Percentiles rank a stretch among this genome's conserved stretches.
Conservation (phyloP, 306 rosid species). For the Rosa multiflora region DNA sequence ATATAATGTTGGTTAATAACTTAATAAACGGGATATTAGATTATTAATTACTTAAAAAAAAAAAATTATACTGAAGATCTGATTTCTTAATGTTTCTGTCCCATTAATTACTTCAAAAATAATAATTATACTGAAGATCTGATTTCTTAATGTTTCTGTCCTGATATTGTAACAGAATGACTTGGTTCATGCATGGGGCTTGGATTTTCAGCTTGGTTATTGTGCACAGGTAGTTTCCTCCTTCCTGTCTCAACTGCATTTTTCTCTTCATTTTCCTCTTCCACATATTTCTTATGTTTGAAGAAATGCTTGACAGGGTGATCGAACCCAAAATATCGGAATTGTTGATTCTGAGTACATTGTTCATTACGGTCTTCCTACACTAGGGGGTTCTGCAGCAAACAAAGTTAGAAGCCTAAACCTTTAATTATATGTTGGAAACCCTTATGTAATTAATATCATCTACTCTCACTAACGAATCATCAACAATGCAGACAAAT, state of each 20-base stretch:
- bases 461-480: neutral
- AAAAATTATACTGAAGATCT: too few relatives aligned
- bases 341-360: constrained; percentile 52
- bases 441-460: neutral
- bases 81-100: neutral
- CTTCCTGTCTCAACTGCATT: neutral
- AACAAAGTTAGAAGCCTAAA: constrained; percentile 31
- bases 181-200: constrained; percentile 54
- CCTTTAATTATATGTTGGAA: neutral
- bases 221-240: constrained; percentile 37
- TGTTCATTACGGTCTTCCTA: constrained; percentile 44
- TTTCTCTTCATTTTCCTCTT: neutral
- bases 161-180: constrained; percentile 36
- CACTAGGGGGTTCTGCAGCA: constrained; percentile 30
- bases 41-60: neutral
- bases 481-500: constrained; percentile 19
- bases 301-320: constrained; percentile 39
- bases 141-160: neutral
- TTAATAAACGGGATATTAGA: too few relatives aligned
- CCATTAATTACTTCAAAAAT: neutral
- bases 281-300: neutral
- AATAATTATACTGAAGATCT: too few relatives aligned
- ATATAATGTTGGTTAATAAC: neutral
- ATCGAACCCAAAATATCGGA: constrained; percentile 42
- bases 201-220: constrained; percentile 48